Conservation (phyloP, 1,139 yeast genomes). For the Diutina mesorugosa region DNA sequence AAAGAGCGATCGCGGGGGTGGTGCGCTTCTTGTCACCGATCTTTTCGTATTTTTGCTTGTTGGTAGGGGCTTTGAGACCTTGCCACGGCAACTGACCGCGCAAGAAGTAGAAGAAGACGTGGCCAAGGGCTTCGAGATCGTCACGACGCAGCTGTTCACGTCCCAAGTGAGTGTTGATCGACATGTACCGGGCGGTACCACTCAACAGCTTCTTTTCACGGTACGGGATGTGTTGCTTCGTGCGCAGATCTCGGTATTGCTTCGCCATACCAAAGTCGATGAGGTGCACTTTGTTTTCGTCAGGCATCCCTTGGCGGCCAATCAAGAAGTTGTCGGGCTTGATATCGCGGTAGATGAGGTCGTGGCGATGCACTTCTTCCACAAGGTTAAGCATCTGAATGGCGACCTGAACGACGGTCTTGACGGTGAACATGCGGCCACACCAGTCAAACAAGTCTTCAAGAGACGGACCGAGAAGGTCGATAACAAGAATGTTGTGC, state of each 20-base stretch:
- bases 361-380: constrained; percentile 80
- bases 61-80: constrained; percentile 95
- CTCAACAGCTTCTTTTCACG: constrained; percentile 87
- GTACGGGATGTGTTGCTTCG: constrained; percentile 92
- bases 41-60: constrained; percentile 91
- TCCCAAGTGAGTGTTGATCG: constrained; percentile 93
- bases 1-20: constrained; percentile 64
- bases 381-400: constrained; percentile 85
- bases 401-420: constrained; percentile 84
- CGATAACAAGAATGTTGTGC: constrained; percentile 87
- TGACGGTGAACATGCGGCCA: constrained; percentile 76
- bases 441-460: constrained; percentile 98
- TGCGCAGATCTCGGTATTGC: constrained; percentile 89
- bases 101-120: constrained; percentile 85
- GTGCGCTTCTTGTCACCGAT: constrained; percentile 92
- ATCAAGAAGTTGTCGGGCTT: constrained; percentile 92
- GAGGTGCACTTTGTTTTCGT: constrained; percentile 54
- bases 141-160: constrained; percentile 94
- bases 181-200: constrained; percentile 97
- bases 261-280: constrained; percentile 97
- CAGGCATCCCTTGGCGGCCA: constrained; percentile 54
- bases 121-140: constrained; percentile 91
- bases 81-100: constrained; percentile 98
- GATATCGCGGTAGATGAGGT: constrained; percentile 85
- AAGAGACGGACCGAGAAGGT: constrained; percentile 85